Conservation (phyloP, 2,329 filamentous ascomycete species). For the Epichloe scottii region DNA sequence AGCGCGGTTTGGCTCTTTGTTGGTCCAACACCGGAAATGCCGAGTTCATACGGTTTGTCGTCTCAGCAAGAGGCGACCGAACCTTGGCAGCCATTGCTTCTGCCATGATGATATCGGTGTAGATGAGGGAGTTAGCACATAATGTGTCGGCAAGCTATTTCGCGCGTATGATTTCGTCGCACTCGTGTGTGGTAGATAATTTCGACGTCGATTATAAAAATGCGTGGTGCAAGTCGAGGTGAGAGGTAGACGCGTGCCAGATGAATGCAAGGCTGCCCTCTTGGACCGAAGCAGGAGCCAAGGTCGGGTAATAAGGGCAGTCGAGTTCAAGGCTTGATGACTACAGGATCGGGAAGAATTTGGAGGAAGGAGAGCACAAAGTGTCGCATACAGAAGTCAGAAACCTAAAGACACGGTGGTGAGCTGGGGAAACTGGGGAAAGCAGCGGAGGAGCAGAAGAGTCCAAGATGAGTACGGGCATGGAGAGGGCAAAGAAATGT, state of each 20-base stretch:
- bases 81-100: constrained; percentile 18
- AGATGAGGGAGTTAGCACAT: constrained; percentile 21
- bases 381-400: not conserved
- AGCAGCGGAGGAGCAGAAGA: not conserved
- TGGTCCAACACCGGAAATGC: constrained; percentile 17
- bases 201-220: not conserved
- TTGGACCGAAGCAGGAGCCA: constrained; percentile 2
- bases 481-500: constrained; percentile 1
- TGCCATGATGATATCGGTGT: constrained; percentile 15
- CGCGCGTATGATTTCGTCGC: constrained; percentile 4
- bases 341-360: not conserved
- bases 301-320: not conserved
- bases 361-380: not conserved
- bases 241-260: constrained; percentile 1
- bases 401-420: not conserved
- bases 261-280: not conserved
- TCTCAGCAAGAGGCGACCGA: constrained; percentile 34
- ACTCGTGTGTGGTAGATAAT: constrained; percentile 4
- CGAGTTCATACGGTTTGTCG: constrained; percentile 34
- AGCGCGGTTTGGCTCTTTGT: constrained; percentile 18
- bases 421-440: not conserved
- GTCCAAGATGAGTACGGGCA: not conserved
- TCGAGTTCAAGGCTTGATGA: not conserved
- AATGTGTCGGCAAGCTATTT: constrained; percentile 13
- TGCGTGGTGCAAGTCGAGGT: not conserved